Conservation (phyloP, 2,329 filamentous ascomycete genomes). For the Orbilia oligospora region DNA sequence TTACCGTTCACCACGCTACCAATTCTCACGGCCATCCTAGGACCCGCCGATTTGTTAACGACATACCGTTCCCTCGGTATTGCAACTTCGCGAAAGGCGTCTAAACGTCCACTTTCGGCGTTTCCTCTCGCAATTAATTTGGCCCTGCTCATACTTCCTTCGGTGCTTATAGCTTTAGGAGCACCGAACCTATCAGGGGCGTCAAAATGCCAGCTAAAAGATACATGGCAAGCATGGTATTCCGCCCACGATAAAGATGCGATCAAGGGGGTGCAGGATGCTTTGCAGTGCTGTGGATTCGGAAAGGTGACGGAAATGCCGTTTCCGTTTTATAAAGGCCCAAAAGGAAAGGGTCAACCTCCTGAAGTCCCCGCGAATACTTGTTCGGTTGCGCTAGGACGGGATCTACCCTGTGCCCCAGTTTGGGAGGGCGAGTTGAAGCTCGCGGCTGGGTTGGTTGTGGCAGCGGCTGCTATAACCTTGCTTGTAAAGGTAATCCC, state of each 20-base stretch:
- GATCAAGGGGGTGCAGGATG: slow-evolving; percentile 34
- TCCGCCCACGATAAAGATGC: slow-evolving; percentile 5
- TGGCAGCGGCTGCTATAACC: slow-evolving; percentile 1
- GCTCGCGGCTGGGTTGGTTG: not conserved
- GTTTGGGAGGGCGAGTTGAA: slow-evolving; percentile 37
- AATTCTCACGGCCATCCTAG: not conserved
- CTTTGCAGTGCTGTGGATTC: slow-evolving; percentile 45
- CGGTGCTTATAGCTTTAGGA: not conserved
- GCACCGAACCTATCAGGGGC: not conserved
- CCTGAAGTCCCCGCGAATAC: slow-evolving; percentile 2
- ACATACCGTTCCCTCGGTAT: not conserved
- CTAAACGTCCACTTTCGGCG: not conserved
- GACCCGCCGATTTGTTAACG: not conserved
- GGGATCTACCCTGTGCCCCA: slow-evolving; percentile 15
- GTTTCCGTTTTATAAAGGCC: slow-evolving; percentile 25
- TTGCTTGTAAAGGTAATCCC: slow-evolving; percentile 18
- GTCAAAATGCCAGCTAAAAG: slow-evolving; percentile 9
- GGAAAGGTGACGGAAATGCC: slow-evolving; percentile 21
- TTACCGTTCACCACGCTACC: not conserved
- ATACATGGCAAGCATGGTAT: slow-evolving; percentile 44
- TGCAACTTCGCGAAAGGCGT: not conserved
- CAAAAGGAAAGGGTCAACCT: not conserved
- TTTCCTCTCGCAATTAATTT: not conserved
- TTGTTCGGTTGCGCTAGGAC: slow-evolving; percentile 2
- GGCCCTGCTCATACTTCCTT: not conserved